Evolutionary conservation across 2,329 filamentous ascomycete species (phyloP).

Genomic region (Trichoderma harzianum): DNA sequence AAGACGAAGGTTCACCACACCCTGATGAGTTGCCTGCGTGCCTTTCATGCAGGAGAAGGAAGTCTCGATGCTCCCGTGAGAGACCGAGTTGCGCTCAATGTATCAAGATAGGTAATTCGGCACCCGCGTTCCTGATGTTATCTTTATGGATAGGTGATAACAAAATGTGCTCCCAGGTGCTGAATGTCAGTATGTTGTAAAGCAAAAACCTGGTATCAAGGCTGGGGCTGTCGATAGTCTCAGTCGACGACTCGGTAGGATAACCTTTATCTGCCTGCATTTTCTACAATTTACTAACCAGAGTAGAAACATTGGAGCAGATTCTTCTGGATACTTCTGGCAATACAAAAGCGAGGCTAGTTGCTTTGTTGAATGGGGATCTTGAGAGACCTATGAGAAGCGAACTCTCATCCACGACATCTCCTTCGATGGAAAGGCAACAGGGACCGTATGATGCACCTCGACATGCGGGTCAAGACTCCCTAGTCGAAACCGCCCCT

Average conservation of each 20-base stretch:
- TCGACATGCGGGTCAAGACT: not conserved
- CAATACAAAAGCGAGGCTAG: not conserved
- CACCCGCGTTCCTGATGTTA: not conserved
- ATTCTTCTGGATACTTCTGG: not conserved
- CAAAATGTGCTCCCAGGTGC: not conserved
- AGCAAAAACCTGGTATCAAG: conserved; percentile 16
- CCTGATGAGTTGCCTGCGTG: conserved; percentile 12
- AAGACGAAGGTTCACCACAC: conserved; percentile 4
- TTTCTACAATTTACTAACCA: not conserved
- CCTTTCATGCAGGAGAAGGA: conserved; percentile 15
- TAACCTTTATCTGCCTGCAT: not conserved
- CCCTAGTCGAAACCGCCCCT: not conserved
- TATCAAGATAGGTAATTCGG: not conserved
- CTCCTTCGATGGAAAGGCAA: not conserved
- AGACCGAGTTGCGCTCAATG: not conserved
- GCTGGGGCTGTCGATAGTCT: conserved; percentile 15
- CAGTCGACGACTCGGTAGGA: conserved; percentile 7
- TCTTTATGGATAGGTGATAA: not conserved
- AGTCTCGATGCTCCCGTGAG: conserved; percentile 10
- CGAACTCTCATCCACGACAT: not conserved
- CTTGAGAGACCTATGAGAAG: not conserved
- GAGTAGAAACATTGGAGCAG: not conserved
- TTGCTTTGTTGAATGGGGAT: not conserved
- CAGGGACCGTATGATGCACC: not conserved
- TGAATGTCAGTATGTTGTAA: conserved; percentile 14